Evolutionary conservation across 148 eudicot species (phyloP).

Genomic region (Rhododendron ferrugineum): DNA sequence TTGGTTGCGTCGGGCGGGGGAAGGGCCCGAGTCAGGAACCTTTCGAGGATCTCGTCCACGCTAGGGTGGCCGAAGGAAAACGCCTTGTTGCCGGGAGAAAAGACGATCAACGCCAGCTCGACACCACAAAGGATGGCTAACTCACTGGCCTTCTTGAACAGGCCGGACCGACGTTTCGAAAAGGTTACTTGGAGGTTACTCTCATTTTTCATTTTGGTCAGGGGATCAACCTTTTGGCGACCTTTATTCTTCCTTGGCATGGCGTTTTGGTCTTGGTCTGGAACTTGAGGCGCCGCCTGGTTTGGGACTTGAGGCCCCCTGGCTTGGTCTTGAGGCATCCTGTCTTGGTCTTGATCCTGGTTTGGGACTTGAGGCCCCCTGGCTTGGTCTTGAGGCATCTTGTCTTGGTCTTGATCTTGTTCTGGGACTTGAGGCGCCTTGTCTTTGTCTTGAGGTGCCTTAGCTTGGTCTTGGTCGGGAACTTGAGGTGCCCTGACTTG

Average conservation of each 20-base stretch:
- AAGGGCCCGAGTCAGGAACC: constrained; percentile 8
- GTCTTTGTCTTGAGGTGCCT: neutral
- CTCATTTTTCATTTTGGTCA: constrained; percentile 15
- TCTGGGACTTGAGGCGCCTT: neutral
- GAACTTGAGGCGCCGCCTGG: neutral
- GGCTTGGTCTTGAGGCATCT: neutral
- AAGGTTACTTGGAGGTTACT: constrained; percentile 26
- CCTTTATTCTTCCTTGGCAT: constrained; percentile 16
- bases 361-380: neutral
- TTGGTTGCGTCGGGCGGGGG: neutral
- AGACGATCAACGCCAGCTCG: constrained; percentile 17
- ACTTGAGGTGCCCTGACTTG: no score
- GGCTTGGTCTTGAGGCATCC: neutral
- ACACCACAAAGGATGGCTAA: constrained; percentile 30
- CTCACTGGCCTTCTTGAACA: constrained; percentile 39
- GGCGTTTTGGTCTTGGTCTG: neutral
- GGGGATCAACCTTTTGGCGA: constrained; percentile 16
- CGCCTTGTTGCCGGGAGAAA: constrained; percentile 19
- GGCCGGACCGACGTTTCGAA: constrained; percentile 25
- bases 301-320: neutral
- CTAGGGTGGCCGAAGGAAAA: constrained; percentile 28
- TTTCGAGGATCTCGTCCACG: constrained; percentile 11
- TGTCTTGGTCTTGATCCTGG: neutral
- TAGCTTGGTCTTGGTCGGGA: no score
- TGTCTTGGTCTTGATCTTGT: no score